phyloP scores from a whole-genome alignment of 169 alveolate species.

The Sarcocystis neurona region DNA sequence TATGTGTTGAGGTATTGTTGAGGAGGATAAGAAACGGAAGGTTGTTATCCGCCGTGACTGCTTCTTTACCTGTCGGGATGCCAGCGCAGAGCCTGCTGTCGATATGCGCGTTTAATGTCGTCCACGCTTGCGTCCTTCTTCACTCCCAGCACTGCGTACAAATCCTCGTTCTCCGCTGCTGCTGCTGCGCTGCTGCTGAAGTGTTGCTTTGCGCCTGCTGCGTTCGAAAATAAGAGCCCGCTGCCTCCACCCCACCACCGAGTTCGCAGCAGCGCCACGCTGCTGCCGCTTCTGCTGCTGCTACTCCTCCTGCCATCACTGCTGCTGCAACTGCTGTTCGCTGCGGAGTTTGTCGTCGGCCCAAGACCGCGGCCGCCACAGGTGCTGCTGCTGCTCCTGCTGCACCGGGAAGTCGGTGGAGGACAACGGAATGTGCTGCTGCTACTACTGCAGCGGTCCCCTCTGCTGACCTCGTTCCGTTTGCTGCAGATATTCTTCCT shows the following conservation, averaged over 20 bases:
- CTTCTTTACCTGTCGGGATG: slow-evolving; percentile 90
- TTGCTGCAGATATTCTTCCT: too few relatives aligned
- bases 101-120: slow-evolving; percentile 86
- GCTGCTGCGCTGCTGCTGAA: not conserved
- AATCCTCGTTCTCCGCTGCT: slow-evolving; percentile 36
- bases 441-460: too few relatives aligned
- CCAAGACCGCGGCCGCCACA: too few relatives aligned
- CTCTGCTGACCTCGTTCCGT: too few relatives aligned
- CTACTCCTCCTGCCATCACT: not conserved
- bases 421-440: too few relatives aligned
- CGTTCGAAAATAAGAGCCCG: not conserved
- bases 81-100: slow-evolving; percentile 81
- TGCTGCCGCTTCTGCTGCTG: not conserved
- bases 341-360: not conserved
- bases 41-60: slow-evolving; percentile 62
- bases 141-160: slow-evolving; percentile 71
- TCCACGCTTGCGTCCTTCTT: slow-evolving; percentile 68
- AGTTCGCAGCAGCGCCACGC: not conserved
- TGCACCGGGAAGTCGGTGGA: too few relatives aligned
- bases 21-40: not conserved
- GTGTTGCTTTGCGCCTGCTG: not conserved
- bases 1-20: too few relatives aligned
- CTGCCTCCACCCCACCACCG: too few relatives aligned
- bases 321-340: slow-evolving; percentile 1
- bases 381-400: too few relatives aligned